Base-by-base conservation (phyloP, 2,329 filamentous ascomycete genomes). In the Xylariaceae sp. region DNA sequence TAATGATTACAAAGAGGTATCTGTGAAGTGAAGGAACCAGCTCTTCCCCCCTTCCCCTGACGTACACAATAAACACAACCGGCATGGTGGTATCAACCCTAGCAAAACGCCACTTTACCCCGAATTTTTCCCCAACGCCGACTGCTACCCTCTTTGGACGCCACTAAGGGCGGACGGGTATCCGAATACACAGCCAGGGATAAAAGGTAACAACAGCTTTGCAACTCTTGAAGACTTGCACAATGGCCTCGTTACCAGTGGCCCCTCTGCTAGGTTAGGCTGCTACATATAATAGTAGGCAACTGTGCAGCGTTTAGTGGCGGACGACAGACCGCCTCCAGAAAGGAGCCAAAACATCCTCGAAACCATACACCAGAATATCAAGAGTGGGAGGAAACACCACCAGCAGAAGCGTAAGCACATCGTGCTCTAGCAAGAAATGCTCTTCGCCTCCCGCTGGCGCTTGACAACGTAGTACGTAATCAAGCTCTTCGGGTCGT, bases 401-500 rank as follows among this genome's bases (percentile, higher is more conserved):
- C 56, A 57, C 54, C 55, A 62, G 55, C 51, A 55, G 17, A 59
- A 18, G 30, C 17, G 17, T 50, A 52, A 59, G 53, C 55, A 64
- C 61, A 50, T 49, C 45, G 8, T 52, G 45, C 55, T 63, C 61
- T 64, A 64, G 55, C 11, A 11, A 54, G 58, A 44, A 37, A 49
- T 60, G 55, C 53, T 61, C 34, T 61, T 64, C 17, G 62, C 63
- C 73, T 88, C 85, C 55, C 84, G 76, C 73, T 88, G 84, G 71
- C 80, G 79, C 78, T 87, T 87, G 47, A 89, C 88, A 68, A 92
- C 87, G 72, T 92, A 92, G 71, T 92, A 92, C 8, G 88, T 92
- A 67, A 92, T 86, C 61, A 92, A 73, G 65, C 87, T 91, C 77
- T 90, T 84, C 18, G 88, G 84, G 64, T 90, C 88, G 64, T 91